Base-by-base conservation (phyloP, 495 filamentous ascomycete species). In the Penicillium egyptiacum region DNA sequence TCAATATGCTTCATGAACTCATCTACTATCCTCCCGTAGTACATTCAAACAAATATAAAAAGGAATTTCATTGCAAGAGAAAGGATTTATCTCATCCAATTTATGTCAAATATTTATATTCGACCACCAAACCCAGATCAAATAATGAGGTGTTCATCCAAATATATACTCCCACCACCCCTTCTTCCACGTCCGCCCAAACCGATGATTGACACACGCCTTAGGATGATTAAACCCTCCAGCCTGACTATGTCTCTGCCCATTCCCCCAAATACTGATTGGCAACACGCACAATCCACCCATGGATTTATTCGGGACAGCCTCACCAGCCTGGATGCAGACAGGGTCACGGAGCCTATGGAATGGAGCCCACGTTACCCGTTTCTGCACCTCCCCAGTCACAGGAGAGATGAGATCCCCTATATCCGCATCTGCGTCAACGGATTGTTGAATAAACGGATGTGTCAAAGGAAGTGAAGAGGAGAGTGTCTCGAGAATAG, bases 311-410 rank as follows among this genome's bases (percentile, higher is more conserved):
- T 55, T 64, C 1, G 51, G n/a, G 22, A 31, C 49, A 1, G 67
- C 62, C 17, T 72, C 69, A 0, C 31, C 48, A 1, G 53, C 67
- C 16, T 74, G 63, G 0, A 77, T 63, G 46, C 74, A 79, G 2
- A 75, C 17, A n/a, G 68, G 62, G 2, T 69, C 28, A 7, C 58
- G 25, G n/a, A 79, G 56, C 20, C 58, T 25, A 52, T 73, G 60
- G 31, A 79, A 78, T 7, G 75, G 75, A 0, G 72, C 74, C 75
- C 75, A 79, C 1, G 75, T 73, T 8, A 79, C 72, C 3, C 71
- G 69, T 22, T 60, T 44, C 6, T 42, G 0, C 9, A n/a, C 0
- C 25, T 42, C 16, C 25, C 22, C 14, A 25, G 35, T 41, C 8
- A 56, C 25, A 1, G 58, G 57, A 8, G 40, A 43, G 31, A 65